Evolutionary conservation across 2,329 filamentous ascomycete genomes (phyloP).

Genomic region (Penicillium sp.): DNA sequence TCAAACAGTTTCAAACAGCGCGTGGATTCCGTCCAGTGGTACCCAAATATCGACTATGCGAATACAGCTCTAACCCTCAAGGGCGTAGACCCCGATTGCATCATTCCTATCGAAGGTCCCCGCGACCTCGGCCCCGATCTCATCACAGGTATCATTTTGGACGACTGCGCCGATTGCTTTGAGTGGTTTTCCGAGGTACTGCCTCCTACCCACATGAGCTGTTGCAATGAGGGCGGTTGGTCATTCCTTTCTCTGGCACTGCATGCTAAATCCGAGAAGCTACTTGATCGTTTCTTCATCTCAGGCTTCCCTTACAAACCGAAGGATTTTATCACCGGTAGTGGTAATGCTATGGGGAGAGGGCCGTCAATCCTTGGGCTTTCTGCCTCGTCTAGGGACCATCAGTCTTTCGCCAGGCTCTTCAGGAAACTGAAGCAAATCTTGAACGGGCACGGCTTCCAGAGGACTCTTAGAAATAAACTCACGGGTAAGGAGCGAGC

Average conservation of each 20-base stretch:
- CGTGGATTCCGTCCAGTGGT: not conserved
- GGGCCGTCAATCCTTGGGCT: not conserved
- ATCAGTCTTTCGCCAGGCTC: not conserved
- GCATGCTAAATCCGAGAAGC: not conserved
- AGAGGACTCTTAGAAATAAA: not conserved
- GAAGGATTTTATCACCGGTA: not conserved
- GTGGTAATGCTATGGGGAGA: not conserved
- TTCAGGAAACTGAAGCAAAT: not conserved
- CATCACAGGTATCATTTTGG: constrained; percentile 9
- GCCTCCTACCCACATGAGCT: not conserved
- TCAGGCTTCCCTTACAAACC: not conserved
- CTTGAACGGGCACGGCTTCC: not conserved
- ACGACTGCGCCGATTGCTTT: constrained; percentile 17
- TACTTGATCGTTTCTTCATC: not conserved
- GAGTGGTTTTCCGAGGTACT: constrained; percentile 3
- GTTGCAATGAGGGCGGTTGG: constrained; percentile 19
- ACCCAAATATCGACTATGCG: not conserved
- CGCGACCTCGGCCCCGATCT: not conserved
- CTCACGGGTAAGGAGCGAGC: not conserved
- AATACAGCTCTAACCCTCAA: not conserved
- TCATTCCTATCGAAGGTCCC: not conserved
- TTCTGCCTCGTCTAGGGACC: not conserved
- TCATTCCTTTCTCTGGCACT: constrained; percentile 12
- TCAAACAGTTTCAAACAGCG: not conserved
- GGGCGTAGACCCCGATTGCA: not conserved